Evolutionary conservation across 495 filamentous ascomycete species (phyloP).

Genomic region (Aspergillus nanangensis): DNA sequence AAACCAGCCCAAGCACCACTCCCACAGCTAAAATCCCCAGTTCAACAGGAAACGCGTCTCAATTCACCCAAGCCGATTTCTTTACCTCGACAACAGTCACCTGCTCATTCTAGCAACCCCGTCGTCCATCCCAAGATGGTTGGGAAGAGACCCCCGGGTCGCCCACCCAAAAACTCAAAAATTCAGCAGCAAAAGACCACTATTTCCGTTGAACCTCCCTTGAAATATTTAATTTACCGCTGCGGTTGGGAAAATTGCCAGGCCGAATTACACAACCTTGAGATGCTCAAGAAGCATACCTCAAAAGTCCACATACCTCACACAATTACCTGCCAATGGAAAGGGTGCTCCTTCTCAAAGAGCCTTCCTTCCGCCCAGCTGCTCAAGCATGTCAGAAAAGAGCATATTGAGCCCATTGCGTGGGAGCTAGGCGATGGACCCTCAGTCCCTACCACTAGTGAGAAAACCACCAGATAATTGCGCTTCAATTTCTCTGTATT

Average conservation of each 20-base stretch:
- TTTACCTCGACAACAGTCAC: too few relatives aligned
- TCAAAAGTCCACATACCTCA: conserved; percentile 46
- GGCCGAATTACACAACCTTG: conserved; percentile 70
- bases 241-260: conserved; percentile 65
- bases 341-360: conserved; percentile 18
- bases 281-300: conserved; percentile 65
- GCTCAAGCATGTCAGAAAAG: conserved; percentile 53
- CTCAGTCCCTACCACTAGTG: conserved; percentile 42
- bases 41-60: too few relatives aligned
- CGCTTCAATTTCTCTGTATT: conserved; percentile 8
- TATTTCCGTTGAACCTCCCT: conserved; percentile 6
- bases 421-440: conserved; percentile 69
- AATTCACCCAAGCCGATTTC: too few relatives aligned
- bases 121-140: too few relatives aligned
- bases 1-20: too few relatives aligned
- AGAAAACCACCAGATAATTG: conserved; percentile 25
- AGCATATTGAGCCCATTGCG: conserved; percentile 54
- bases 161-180: conserved; percentile 16
- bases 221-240: conserved; percentile 42
- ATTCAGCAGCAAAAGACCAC: conserved; percentile 9
- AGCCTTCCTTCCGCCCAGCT: conserved; percentile 39
- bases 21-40: too few relatives aligned
- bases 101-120: too few relatives aligned
- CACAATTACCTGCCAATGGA: conserved; percentile 31
- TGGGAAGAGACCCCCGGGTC: conserved; percentile 4